Base-by-base conservation (phyloP, 2,329 filamentous ascomycete species). In the Pseudopyrenochaeta lycopersici region DNA sequence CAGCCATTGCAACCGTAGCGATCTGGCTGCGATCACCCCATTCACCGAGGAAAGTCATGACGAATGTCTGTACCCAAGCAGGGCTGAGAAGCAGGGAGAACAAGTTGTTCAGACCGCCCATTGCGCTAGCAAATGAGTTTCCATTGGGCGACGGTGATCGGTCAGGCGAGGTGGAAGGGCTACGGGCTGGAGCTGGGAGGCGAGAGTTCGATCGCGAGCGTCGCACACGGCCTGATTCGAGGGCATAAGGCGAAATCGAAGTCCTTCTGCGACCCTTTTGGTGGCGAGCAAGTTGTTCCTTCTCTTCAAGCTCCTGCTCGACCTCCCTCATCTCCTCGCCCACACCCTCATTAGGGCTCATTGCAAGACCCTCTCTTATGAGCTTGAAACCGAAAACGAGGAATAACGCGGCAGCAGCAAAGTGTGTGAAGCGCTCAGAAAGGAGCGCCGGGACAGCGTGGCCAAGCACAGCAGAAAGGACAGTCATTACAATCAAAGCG, bases 11-110 rank as follows among this genome's bases (percentile, higher is more conserved):
- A 72, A 99, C 96, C 0, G 95, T 99, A 18, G 95, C 95, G 69
- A 99, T 98, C 79, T 99, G 95, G 74, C 91, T 96, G 64, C 95
- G 88, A 71, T 99, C 95, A 52, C 95, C 95, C 95, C 95, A 99
- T 76, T 99, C 95, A 35, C 95, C 95, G 27, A 99, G 80, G 79
- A 99, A 99, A 2, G 95, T 99, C 95, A 99, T 99, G 66, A 96
- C 86, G 73, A 99, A 99, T 0, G 95, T 99, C 78, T 98, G 94
- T 12, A 99, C 95, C 95, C 95, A 99, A 0, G 93, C 95, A 1
- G 95, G 95, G 76, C 91, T 97, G 33, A 99, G 83, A 4, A 99
- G 84, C 6, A 99, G 82, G 10, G 91, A 92, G 58, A 92, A 86
- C 3, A 99, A 85, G 68, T 99, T 99, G 74, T 88, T 88, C 20